These are phyloP conservation scores for Achlya hypogyna DNA, from an alignment of 352 stramenopile genomes.

Conservation along the genomic window DNA sequence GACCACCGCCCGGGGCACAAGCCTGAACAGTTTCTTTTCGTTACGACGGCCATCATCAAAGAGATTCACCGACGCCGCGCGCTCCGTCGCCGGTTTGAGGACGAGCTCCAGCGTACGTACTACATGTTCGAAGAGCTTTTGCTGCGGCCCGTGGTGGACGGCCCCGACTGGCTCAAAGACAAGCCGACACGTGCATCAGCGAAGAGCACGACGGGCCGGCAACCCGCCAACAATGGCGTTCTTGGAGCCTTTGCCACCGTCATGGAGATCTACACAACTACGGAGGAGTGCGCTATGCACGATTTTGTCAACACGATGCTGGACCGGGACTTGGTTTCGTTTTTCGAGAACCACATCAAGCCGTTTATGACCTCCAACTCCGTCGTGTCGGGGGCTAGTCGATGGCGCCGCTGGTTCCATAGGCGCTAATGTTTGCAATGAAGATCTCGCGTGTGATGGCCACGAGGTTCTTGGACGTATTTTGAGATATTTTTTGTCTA, in stretches of 20 bases:
- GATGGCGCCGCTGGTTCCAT: not conserved
- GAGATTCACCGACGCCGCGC: not conserved
- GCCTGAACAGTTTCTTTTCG: too few relatives aligned
- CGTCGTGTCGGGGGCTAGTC: too few relatives aligned
- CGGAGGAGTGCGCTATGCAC: not conserved
- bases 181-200: not conserved
- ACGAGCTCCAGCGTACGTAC: not conserved
- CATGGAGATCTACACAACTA: not conserved
- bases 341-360: not conserved
- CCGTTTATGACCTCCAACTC: not conserved
- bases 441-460: too few relatives aligned
- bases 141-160: not conserved
- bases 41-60: not conserved
- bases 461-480: too few relatives aligned
- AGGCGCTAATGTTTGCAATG: not conserved
- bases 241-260: not conserved
- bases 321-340: not conserved
- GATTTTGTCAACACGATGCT: not conserved
- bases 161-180: not conserved
- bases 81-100: not conserved
- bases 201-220: too few relatives aligned
- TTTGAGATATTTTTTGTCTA: too few relatives aligned
- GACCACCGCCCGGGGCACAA: too few relatives aligned
- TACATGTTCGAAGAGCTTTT: not conserved
- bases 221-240: not conserved